Evolutionary conservation across 495 filamentous ascomycete genomes (phyloP).

Genomic region (Podospora comata): DNA sequence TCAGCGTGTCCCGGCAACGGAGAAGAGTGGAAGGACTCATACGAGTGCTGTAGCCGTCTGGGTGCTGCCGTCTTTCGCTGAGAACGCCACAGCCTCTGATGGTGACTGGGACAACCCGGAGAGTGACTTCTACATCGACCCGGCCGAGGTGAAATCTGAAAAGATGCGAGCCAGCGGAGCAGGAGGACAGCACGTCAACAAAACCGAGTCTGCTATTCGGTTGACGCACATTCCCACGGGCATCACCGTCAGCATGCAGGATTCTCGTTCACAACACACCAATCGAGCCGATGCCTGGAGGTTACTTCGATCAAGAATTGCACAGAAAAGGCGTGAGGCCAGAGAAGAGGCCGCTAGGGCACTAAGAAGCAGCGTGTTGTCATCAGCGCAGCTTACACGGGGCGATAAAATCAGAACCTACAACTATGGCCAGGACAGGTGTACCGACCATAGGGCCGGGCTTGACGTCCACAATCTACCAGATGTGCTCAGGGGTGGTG

Average conservation of each 20-base stretch:
- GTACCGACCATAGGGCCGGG: slow-evolving; percentile 90
- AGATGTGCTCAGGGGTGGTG: slow-evolving; percentile 70
- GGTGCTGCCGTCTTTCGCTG: slow-evolving; percentile 83
- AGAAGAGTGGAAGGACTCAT: slow-evolving; percentile 84
- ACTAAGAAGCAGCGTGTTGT: slow-evolving; percentile 69
- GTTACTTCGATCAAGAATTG: slow-evolving; percentile 76
- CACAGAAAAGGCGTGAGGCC: slow-evolving; percentile 74
- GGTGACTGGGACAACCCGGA: slow-evolving; percentile 73
- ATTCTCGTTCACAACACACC: slow-evolving; percentile 81
- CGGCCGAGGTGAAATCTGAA: slow-evolving; percentile 79
- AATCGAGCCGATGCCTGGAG: slow-evolving; percentile 87
- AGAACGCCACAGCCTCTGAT: slow-evolving; percentile 44
- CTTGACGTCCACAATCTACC: slow-evolving; percentile 77
- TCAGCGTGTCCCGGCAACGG: slow-evolving; percentile 86
- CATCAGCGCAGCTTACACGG: slow-evolving; percentile 78
- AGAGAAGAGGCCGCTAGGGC: slow-evolving; percentile 76
- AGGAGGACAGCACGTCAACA: slow-evolving; percentile 97
- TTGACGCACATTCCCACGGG: slow-evolving; percentile 89
- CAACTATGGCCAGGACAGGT: slow-evolving; percentile 88
- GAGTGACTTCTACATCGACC: slow-evolving; percentile 85
- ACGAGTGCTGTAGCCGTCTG: slow-evolving; percentile 89
- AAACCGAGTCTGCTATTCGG: slow-evolving; percentile 91
- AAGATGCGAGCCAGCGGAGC: slow-evolving; percentile 90
- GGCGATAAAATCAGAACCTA: slow-evolving; percentile 95
- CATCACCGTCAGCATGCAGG: slow-evolving; percentile 85